A percentile compares a stretch with the other conserved stretches of the same genome.
Conservation (phyloP, 2,329 filamentous ascomycete genomes). For the Hymenoscyphus scutula region DNA sequence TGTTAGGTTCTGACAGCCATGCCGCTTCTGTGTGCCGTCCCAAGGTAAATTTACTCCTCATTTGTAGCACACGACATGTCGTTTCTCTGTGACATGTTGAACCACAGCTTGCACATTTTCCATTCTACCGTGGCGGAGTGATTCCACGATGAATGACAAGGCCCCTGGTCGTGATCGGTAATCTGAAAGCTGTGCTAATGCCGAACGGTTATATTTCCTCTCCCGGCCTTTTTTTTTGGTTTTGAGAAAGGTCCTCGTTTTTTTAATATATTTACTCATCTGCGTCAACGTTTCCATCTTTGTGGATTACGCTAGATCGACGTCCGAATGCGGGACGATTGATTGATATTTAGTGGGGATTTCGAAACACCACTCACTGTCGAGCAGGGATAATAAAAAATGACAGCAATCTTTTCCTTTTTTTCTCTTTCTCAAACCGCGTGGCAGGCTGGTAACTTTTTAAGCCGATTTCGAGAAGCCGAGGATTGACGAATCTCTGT, state of each 20-base stretch:
- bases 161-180: background rate
- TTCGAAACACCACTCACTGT: slow-evolving; percentile 2
- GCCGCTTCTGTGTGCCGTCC: background rate
- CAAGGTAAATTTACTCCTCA: background rate
- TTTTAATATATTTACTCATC: background rate
- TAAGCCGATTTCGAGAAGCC: background rate
- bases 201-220: background rate
- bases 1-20: slow-evolving; percentile 2
- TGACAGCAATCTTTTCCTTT: background rate
- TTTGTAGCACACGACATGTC: background rate
- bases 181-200: background rate
- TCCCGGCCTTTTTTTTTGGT: background rate
- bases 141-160: background rate
- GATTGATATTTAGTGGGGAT: background rate
- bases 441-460: background rate
- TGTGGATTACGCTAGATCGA: background rate
- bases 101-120: background rate
- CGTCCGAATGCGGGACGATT: background rate
- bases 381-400: background rate
- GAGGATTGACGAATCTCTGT: background rate
- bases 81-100: slow-evolving; percentile 1
- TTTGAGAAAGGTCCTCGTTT: background rate
- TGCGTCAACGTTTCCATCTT: background rate
- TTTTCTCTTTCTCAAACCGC: background rate
- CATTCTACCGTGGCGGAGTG: background rate